A percentile compares a stretch with the other conserved stretches of the same genome.
phyloP scores from a whole-genome alignment of 1,139 yeast genomes.

The Saccharomyces hybrid region DNA sequence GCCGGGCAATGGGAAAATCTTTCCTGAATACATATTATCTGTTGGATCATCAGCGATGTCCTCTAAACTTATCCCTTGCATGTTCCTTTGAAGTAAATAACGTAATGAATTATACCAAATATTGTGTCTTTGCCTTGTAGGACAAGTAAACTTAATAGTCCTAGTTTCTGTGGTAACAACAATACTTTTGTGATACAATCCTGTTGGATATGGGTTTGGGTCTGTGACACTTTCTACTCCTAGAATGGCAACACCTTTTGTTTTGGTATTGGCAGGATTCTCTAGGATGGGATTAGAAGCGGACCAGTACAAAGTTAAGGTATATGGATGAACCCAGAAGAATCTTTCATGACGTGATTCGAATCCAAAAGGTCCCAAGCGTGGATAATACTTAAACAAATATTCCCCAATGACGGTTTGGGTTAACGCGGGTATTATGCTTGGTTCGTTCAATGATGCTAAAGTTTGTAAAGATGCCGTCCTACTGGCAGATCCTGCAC shows the following conservation, averaged over 20 bases:
- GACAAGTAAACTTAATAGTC: slow-evolving; percentile 73
- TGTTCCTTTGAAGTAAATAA: slow-evolving; percentile 62
- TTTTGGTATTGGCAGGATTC: slow-evolving; percentile 52
- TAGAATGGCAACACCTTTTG: slow-evolving; percentile 76
- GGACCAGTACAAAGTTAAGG: slow-evolving; percentile 87
- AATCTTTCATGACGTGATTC: slow-evolving; percentile 84
- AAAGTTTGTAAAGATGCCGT: slow-evolving; percentile 25
- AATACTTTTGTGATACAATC: slow-evolving; percentile 79
- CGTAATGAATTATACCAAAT: slow-evolving; percentile 86
- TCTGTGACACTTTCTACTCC: slow-evolving; percentile 78
- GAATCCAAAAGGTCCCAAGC: slow-evolving; percentile 65
- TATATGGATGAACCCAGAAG: slow-evolving; percentile 96
- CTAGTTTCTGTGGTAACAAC: slow-evolving; percentile 65
- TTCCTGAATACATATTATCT: slow-evolving; percentile 22
- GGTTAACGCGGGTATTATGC: slow-evolving; percentile 80
- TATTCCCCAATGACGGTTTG: slow-evolving; percentile 93
- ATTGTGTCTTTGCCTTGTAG: slow-evolving; percentile 81
- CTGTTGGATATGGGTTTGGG: slow-evolving; percentile 83
- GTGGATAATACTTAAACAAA: slow-evolving; percentile 76
- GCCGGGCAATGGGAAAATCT: slow-evolving; percentile 21
- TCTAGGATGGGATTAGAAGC: slow-evolving; percentile 70
- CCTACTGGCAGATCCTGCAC: slow-evolving; percentile 2
- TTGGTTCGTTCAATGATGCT: slow-evolving; percentile 61
- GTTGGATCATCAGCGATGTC: slow-evolving; percentile 22
- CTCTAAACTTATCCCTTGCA: slow-evolving; percentile 52